Conservation (phyloP, 805 yeast genomes). For the Yarrowia phangngaensis region DNA sequence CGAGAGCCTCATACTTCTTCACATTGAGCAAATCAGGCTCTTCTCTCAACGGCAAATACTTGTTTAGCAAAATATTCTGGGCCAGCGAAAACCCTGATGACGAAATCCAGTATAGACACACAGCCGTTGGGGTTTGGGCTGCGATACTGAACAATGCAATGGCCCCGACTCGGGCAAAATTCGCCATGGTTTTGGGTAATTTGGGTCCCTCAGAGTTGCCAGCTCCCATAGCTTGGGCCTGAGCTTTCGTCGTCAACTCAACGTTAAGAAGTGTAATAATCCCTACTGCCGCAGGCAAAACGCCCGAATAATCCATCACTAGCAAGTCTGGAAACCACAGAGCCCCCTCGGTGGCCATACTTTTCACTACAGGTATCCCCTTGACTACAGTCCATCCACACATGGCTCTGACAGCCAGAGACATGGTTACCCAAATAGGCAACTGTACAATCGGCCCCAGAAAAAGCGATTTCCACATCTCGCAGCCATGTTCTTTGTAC, state of each 20-base stretch:
- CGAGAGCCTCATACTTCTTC: conserved; percentile 19
- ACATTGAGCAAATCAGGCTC: conserved; percentile 23
- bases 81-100: conserved; percentile 72
- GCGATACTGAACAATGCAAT: conserved; percentile 79
- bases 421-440: conserved; percentile 81
- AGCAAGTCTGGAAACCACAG: conserved; percentile 62
- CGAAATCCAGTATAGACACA: conserved; percentile 85
- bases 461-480: conserved; percentile 72
- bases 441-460: conserved; percentile 72
- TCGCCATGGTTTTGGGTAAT: conserved; percentile 47
- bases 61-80: conserved; percentile 72
- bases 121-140: conserved; percentile 79
- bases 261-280: conserved; percentile 67
- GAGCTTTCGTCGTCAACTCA: conserved; percentile 69
- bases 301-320: conserved; percentile 55
- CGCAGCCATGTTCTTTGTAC: conserved; percentile 65
- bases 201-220: conserved; percentile 39
- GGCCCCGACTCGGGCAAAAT: conserved; percentile 67
- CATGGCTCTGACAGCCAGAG: conserved; percentile 67
- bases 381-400: conserved; percentile 51
- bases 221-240: conserved; percentile 13
- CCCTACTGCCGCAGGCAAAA: conserved; percentile 71
- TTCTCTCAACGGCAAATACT: conserved; percentile 52
- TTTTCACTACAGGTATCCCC: conserved; percentile 38
- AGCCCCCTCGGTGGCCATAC: conserved; percentile 49